Evolutionary conservation across 345 rosid genomes (phyloP).

Genomic region (Triadica sebifera): DNA sequence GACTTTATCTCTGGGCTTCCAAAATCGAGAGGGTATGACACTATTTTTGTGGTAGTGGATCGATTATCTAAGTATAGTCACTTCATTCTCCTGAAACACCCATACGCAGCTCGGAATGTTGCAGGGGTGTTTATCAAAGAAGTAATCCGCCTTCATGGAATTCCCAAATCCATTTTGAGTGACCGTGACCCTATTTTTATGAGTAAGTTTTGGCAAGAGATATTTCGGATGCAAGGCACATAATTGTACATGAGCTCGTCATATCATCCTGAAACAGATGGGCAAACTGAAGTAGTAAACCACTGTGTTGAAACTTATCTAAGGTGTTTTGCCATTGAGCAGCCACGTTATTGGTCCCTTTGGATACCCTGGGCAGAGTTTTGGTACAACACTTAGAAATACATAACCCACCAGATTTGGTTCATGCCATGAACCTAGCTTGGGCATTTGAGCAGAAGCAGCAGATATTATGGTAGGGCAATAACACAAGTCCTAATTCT

Average conservation of each 20-base stretch:
- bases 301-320: not conserved
- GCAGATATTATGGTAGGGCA: too few species aligned
- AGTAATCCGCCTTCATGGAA: not conserved
- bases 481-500: too few species aligned
- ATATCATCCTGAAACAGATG: not conserved
- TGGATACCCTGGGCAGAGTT: not conserved
- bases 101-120: not conserved
- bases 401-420: too few species aligned
- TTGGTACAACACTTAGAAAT: too few species aligned
- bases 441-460: too few species aligned
- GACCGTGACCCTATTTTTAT: not conserved
- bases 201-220: not conserved
- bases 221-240: not conserved
- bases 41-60: not conserved
- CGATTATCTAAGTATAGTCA: not conserved
- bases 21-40: not conserved
- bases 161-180: not conserved
- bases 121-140: not conserved
- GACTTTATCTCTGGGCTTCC: not conserved
- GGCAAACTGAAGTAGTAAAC: not conserved
- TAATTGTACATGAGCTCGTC: not conserved
- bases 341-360: not conserved
- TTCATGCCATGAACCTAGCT: too few species aligned
- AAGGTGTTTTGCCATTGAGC: not conserved
- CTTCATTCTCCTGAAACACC: not conserved